A percentile compares a stretch with the other conserved stretches of the same genome.
phyloP scores from a whole-genome alignment of 345 rosid genomes.

The Acer yangbiense region DNA sequence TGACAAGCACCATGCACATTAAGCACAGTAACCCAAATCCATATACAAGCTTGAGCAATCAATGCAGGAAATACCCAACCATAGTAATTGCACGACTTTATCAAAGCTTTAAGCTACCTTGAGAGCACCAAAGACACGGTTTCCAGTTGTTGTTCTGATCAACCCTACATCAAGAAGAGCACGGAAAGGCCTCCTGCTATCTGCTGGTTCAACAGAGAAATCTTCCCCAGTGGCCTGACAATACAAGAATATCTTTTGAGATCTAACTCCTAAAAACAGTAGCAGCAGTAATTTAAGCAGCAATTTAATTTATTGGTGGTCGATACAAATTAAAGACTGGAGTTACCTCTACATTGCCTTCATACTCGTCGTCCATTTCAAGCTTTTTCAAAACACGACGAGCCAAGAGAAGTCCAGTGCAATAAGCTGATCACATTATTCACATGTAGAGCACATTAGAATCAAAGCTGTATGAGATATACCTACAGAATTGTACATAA shows the following conservation, averaged over 20 bases:
- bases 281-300: background rate
- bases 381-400: constrained; percentile 71
- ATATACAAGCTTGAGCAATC: too few species aligned
- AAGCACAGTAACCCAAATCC: background rate
- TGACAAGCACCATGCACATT: background rate
- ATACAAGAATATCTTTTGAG: background rate
- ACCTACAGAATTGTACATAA: background rate
- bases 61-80: background rate
- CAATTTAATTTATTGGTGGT: too few species aligned
- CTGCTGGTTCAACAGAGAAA: constrained; percentile 77
- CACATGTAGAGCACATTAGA: background rate
- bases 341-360: constrained; percentile 73
- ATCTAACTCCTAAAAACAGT: background rate
- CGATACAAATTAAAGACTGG: background rate
- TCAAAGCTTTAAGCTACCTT: constrained; percentile 41
- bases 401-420: constrained; percentile 80
- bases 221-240: constrained; percentile 85
- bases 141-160: constrained; percentile 72
- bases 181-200: constrained; percentile 74
- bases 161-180: constrained; percentile 88
- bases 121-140: constrained; percentile 72
- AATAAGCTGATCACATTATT: constrained; percentile 49
- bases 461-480: background rate
- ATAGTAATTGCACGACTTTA: background rate
- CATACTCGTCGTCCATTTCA: constrained; percentile 67